Percentiles rank a stretch among this genome's conserved stretches.
Evolutionary conservation across 1,284 basidiomycete genomes (phyloP).

Genomic region (Leucoagaricus sp.): DNA sequence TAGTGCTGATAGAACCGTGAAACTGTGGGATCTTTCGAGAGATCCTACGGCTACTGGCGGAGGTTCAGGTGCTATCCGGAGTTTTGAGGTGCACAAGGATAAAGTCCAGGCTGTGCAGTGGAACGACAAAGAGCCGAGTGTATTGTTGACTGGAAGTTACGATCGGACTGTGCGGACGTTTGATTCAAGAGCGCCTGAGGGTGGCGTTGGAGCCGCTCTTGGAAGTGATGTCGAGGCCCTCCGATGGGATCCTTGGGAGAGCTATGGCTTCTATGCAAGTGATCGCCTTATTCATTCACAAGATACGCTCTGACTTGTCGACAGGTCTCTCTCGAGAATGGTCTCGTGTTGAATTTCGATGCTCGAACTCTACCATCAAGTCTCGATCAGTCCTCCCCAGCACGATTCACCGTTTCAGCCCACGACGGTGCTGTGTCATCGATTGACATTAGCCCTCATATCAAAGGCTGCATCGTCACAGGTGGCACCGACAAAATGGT

Average conservation of each 20-base stretch:
- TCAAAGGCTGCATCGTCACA: conserved; percentile 90
- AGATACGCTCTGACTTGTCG: conserved; percentile 11
- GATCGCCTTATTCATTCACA: not conserved
- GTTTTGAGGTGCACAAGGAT: conserved; percentile 89
- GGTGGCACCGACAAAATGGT: conserved; percentile 93
- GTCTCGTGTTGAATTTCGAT: conserved; percentile 90
- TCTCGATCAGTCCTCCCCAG: conserved; percentile 57
- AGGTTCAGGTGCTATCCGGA: conserved; percentile 72
- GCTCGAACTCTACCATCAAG: conserved; percentile 78
- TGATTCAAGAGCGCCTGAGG: conserved; percentile 84
- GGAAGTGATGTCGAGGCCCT: conserved; percentile 93
- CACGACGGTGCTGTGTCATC: conserved; percentile 95
- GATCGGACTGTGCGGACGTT: conserved; percentile 94
- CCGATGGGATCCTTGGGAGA: conserved; percentile 95
- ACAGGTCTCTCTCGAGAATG: conserved; percentile 91
- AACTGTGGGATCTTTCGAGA: conserved; percentile 93
- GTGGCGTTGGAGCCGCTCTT: conserved; percentile 77
- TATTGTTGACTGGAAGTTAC: conserved; percentile 91
- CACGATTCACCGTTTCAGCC: conserved; percentile 89
- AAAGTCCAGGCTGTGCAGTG: conserved; percentile 99
- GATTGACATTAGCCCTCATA: conserved; percentile 89
- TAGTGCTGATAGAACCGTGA: conserved; percentile 94
- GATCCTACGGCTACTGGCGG: conserved; percentile 55
- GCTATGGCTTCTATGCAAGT: conserved; percentile 84
- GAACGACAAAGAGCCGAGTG: conserved; percentile 87